Percentiles rank a stretch among this genome's conserved stretches.
Evolutionary conservation across 257 asterid genomes (phyloP).

Genomic region (Datura wrightii): DNA sequence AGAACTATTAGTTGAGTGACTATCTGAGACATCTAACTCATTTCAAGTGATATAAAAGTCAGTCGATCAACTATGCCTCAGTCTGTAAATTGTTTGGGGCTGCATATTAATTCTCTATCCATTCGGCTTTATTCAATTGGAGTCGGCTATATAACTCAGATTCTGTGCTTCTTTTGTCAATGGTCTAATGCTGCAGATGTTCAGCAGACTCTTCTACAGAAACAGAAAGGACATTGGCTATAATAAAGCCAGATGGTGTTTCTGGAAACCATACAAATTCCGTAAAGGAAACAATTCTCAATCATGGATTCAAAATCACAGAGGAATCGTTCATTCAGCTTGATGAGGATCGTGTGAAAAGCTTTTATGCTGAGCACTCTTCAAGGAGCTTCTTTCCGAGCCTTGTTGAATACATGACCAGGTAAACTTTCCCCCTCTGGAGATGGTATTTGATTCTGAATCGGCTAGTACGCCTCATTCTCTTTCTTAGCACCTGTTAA

Average conservation of each 20-base stretch:
- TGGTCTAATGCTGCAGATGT: constrained; percentile 46
- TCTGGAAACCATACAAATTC: constrained; percentile 59
- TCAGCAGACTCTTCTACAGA: constrained; percentile 43
- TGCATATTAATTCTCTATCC: background rate
- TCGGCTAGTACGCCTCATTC: background rate
- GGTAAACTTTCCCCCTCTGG: constrained; percentile 43
- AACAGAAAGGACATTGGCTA: constrained; percentile 72
- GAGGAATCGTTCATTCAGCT: constrained; percentile 59
- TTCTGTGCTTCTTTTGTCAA: constrained; percentile 13
- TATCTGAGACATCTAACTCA: background rate
- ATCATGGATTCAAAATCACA: constrained; percentile 61
- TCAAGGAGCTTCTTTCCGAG: constrained; percentile 65
- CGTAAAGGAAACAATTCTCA: constrained; percentile 63
- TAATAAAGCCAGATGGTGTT: constrained; percentile 87
- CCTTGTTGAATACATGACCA: constrained; percentile 81
- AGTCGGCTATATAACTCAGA: background rate
- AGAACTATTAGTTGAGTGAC: too few relatives aligned
- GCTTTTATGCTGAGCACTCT: constrained; percentile 76
- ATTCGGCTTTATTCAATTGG: background rate
- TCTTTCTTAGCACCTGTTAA: background rate
- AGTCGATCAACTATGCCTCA: background rate
- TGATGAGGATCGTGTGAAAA: constrained; percentile 56
- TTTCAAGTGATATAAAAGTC: background rate
- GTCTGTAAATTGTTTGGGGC: background rate
- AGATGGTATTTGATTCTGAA: constrained; percentile 6